These are phyloP conservation scores for Metarhizium anisopliae DNA, from an alignment of 2,329 filamentous ascomycete genomes.

Conservation along the genomic window DNA sequence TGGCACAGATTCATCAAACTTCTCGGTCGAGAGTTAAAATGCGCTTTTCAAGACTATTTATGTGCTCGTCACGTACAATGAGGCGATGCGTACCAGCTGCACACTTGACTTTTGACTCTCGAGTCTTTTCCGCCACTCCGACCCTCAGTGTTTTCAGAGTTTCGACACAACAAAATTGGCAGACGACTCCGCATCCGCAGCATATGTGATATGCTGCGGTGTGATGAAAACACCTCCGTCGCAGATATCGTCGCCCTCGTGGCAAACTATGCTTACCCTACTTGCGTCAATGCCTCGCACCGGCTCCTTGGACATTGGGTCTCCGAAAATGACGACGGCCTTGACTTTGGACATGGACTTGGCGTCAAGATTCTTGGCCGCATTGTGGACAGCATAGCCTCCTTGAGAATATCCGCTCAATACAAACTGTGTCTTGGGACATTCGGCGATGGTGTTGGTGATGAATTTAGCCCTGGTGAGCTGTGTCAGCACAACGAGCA, in stretches of 20 bases:
- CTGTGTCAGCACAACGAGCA: background rate
- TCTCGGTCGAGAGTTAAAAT: too few relatives aligned
- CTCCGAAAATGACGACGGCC: conserved; percentile 23
- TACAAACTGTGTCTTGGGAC: conserved; percentile 16
- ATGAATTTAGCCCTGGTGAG: conserved; percentile 23
- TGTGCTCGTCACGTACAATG: background rate
- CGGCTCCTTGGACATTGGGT: conserved; percentile 14
- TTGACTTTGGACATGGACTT: conserved; percentile 15
- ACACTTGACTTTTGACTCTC: background rate
- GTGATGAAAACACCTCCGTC: conserved; percentile 17
- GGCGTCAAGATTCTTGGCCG: conserved; percentile 14
- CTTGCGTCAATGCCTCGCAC: conserved; percentile 14
- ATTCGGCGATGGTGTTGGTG: conserved; percentile 18
- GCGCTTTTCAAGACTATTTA: background rate
- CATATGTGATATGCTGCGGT: conserved; percentile 18
- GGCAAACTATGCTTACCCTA: conserved; percentile 16
- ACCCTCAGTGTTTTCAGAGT: background rate
- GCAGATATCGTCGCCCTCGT: conserved; percentile 21
- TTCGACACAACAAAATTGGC: conserved; percentile 14
- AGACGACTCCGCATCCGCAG: conserved; percentile 12
- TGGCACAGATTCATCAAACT: too few relatives aligned
- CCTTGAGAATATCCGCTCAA: conserved; percentile 21
- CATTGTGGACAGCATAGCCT: conserved; percentile 18
- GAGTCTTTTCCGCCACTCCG: too few relatives aligned
- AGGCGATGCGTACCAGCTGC: background rate